Base-by-base conservation (phyloP, 2,329 filamentous ascomycete species). In the Penicillium capsulatum region DNA sequence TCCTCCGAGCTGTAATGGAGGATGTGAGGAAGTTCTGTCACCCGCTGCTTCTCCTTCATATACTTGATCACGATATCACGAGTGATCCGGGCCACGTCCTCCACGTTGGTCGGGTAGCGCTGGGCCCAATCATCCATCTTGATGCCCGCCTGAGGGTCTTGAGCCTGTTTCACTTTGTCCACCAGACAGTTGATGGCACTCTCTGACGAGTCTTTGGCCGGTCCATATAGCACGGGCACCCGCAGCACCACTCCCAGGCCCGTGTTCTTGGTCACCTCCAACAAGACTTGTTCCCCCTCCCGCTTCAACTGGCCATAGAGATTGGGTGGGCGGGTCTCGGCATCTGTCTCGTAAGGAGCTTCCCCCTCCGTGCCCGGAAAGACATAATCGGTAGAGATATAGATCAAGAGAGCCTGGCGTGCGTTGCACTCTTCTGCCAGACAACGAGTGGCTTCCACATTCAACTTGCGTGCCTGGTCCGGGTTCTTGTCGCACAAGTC, bases 1-100 rank as follows among this genome's bases (percentile, higher is more conserved):
- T 94, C 86, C 65, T 95, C 87, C 31, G 86, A 88, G 3, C 84
- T 86, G 67, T 94, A 94, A 38, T 96, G 89, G 13, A 95, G 72
- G 30, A 89, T 77, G 17, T 60, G 69, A 0, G 89, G 89, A 27
- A 94, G 67, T 11, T 69, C 59, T 8, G 69, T 61, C 35, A 72
- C 67, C 26, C 76, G 69, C 27, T 69, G 66, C 9, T 70, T 65
- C 34, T 64, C 59, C 57, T 56, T 64, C 38, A 84, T 69, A 55
- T 90, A 92, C 55, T 84, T 81, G 45, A 72, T 73, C 2, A 84
- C 79, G 33, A 92, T 70, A 52, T 94, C 86, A 46, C 80, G 74
- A 54, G 81, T 85, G 31, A 95, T 85, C 27, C 90, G 75, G 13
- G 76, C 88, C 13, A 94, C 83, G 58, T 95, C 90, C 59, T 88